Evolutionary conservation across 169 alveolate genomes (phyloP), one percentile per base, ranked within the genome.

Genomic region (Plasmodium sp.): DNA sequence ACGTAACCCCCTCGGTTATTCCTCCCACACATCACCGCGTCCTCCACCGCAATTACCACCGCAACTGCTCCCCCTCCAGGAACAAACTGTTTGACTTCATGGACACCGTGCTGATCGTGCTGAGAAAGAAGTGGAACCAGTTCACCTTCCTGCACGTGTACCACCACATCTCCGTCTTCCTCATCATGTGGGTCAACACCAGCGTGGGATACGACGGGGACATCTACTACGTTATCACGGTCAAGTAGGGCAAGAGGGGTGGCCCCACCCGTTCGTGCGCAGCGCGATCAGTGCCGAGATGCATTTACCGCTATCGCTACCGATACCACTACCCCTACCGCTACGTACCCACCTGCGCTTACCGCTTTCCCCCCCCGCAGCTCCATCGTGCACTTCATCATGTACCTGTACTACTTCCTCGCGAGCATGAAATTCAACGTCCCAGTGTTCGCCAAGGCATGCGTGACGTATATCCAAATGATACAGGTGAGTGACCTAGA

Each of bases 121-220:
- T 83, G 34, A 83, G 96, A 79, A 67, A 85, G 18, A 96, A 96
- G 18, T 96, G 97, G 97, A 86, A 85, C 22, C 97, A 96, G 67
- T 84, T 96, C 39, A 92, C 97, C 54, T 96, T 96, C 48, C 84
- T 96, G 31, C 97, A 96, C 80, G 93, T 91, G 6, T 96, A 96
- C 84, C 97, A 96, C 27, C 97, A 96, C 84, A 77, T 91, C 3
- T 92, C 97, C 22, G 92, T 96, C 33, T 82, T 96, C 71, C 90
- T 84, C 82, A 91, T 93, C 56, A 90, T 88, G 93, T 96, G 97
- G 97, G 71, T 96, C 12, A 96, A 96, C 75, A 92, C 96, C 33
- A 96, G 96, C 62, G 95, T 93, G 48, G 97, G 96, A 12, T 96
- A 85, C 79, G 97, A 96, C 62, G 97, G 97, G 3, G 97, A 96